Evolutionary conservation across 1,284 basidiomycete genomes (phyloP).

Genomic region (Grifola frondosa): DNA sequence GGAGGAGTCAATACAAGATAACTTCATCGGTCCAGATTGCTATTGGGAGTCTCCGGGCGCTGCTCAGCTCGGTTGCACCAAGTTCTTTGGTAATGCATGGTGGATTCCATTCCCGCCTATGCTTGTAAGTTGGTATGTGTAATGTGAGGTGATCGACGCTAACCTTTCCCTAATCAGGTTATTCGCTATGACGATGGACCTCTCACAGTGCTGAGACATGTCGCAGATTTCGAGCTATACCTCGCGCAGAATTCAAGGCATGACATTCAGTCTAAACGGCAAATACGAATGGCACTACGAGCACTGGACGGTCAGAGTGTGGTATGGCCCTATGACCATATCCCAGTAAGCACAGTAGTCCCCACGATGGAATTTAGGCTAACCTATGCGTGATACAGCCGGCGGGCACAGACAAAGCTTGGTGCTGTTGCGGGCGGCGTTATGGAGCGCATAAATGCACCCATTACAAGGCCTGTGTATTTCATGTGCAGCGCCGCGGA

Average conservation of each 20-base stretch:
- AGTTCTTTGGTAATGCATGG: constrained; percentile 74
- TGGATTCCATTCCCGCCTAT: constrained; percentile 79
- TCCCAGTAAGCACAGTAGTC: constrained; percentile 46
- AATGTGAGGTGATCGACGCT: not conserved
- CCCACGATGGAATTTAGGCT: no score
- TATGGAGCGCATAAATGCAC: constrained; percentile 50
- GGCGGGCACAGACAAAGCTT: no score
- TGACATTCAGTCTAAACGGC: constrained; percentile 51
- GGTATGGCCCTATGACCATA: constrained; percentile 64
- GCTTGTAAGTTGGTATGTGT: constrained; percentile 42
- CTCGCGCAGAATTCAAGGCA: constrained; percentile 62
- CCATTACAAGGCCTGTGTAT: constrained; percentile 49
- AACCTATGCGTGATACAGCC: no score
- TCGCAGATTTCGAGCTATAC: constrained; percentile 59
- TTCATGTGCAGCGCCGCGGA: constrained; percentile 60
- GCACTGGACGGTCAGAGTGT: constrained; percentile 68
- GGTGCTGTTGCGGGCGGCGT: constrained; percentile 43
- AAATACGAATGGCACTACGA: constrained; percentile 66
- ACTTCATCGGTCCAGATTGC: constrained; percentile 66
- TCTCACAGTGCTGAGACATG: constrained; percentile 46
- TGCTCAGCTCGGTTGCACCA: constrained; percentile 38
- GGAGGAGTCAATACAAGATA: constrained; percentile 51
- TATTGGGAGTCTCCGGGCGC: constrained; percentile 52
- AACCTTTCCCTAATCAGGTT: constrained; percentile 44
- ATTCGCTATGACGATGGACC: constrained; percentile 72